Percentiles rank a stretch among this genome's conserved stretches.
phyloP scores from a whole-genome alignment of 225 moss, liverwort and hornwort genomes.

The Ulota crispa region DNA sequence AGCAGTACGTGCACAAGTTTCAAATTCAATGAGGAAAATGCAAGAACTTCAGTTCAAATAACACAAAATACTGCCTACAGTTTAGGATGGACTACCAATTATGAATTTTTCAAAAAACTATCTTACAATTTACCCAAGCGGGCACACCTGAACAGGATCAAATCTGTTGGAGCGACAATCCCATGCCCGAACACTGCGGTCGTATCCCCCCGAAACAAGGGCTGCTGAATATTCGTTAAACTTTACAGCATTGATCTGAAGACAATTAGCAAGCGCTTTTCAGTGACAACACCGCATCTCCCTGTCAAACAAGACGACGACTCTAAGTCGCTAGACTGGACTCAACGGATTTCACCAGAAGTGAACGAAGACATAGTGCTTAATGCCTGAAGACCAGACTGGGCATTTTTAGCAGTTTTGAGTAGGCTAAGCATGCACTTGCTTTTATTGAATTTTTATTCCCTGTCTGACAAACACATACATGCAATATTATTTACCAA shows the following conservation, averaged over 20 bases:
- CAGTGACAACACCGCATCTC: slow-evolving; percentile 3
- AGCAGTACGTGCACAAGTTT: neutral
- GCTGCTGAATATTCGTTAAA: slow-evolving; percentile 82
- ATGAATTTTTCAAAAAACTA: slow-evolving; percentile 8
- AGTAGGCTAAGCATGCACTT: neutral
- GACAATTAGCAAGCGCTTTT: neutral
- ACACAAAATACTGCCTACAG: neutral
- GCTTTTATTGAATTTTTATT: neutral
- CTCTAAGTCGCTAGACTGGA: neutral
- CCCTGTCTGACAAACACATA: neutral
- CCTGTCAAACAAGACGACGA: neutral
- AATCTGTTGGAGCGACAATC: slow-evolving; percentile 91
- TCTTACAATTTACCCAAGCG: neutral
- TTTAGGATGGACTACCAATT: neutral
- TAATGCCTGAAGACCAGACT: neutral
- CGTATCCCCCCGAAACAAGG: slow-evolving; percentile 86
- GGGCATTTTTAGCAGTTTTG: neutral
- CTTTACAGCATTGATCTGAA: slow-evolving; percentile 89
- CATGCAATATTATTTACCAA: neutral
- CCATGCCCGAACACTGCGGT: slow-evolving; percentile 91
- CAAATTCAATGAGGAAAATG: neutral
- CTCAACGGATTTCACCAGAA: neutral
- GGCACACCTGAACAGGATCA: slow-evolving; percentile 82
- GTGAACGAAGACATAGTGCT: neutral
- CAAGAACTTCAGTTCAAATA: neutral